Evolutionary conservation across 1,284 basidiomycete genomes (phyloP).

Genomic region (Bjerkandera adusta): DNA sequence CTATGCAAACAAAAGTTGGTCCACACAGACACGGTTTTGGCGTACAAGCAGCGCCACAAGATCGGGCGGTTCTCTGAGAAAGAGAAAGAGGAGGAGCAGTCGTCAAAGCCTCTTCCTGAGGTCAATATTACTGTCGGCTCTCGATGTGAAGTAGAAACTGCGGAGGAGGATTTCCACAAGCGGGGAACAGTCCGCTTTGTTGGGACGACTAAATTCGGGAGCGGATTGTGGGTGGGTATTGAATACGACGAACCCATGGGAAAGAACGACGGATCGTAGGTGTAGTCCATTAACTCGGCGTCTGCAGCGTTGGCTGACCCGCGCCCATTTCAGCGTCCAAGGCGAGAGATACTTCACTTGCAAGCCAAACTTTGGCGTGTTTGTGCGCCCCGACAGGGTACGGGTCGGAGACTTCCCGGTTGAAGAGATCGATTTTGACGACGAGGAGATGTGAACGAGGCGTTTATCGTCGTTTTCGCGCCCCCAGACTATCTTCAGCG

Average conservation of each 20-base stretch:
- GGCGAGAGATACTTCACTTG: conserved; percentile 87
- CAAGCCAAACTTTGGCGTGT: conserved; percentile 76
- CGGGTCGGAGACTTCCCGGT: conserved; percentile 86
- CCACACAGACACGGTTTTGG: conserved; percentile 78
- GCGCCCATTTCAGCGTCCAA: conserved; percentile 69
- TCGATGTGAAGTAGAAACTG: conserved; percentile 80
- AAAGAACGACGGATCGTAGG: conserved; percentile 93
- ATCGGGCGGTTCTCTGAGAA: conserved; percentile 83
- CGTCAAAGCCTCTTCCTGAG: conserved; percentile 29
- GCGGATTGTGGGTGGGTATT: conserved; percentile 86
- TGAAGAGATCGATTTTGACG: conserved; percentile 70
- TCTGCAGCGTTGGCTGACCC: conserved; percentile 5
- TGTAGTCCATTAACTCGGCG: conserved; percentile 20
- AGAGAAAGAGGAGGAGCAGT: conserved; percentile 32
- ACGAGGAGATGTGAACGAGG: conserved; percentile 81
- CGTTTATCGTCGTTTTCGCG: too few species aligned
- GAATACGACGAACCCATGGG: conserved; percentile 97
- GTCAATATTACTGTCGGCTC: conserved; percentile 61
- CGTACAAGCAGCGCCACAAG: conserved; percentile 87
- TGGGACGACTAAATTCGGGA: conserved; percentile 77
- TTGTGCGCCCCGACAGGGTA: conserved; percentile 86
- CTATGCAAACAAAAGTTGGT: not conserved
- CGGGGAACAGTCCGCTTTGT: conserved; percentile 86
- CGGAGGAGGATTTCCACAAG: conserved; percentile 64
- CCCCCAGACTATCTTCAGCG: not conserved